A percentile compares a stretch with the other conserved stretches of the same genome.
Evolutionary conservation across 2,329 filamentous ascomycete species (phyloP).

Genomic region (Pseudocercospora macadamiae): DNA sequence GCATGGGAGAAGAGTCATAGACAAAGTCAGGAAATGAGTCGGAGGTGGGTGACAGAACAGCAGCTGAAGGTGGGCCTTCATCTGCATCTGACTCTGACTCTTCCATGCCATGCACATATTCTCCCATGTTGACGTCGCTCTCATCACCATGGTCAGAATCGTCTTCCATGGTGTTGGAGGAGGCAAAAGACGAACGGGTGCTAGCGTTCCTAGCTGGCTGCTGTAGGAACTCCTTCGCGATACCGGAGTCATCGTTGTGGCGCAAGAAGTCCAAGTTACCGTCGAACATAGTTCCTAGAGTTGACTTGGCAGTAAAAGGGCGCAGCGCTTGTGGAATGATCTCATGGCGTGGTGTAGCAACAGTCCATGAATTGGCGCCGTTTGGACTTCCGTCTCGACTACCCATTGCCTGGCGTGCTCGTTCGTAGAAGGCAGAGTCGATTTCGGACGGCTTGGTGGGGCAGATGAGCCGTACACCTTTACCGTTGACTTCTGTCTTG

Average conservation of each 20-base stretch:
- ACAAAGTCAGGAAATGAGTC: constrained; percentile 18
- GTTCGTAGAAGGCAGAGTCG: constrained; percentile 36
- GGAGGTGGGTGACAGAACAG: constrained; percentile 41
- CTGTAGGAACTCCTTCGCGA: constrained; percentile 43
- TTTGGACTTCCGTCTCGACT: constrained; percentile 37
- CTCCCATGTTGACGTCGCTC: constrained; percentile 32
- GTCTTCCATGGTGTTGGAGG: constrained; percentile 49
- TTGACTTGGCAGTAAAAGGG: constrained; percentile 39
- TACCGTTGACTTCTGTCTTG: constrained; percentile 24
- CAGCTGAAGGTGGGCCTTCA: constrained; percentile 51
- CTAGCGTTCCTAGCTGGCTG: constrained; percentile 39
- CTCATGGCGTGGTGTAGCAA: constrained; percentile 25
- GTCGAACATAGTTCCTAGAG: constrained; percentile 38
- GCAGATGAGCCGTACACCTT: constrained; percentile 27
- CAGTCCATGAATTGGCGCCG: constrained; percentile 29
- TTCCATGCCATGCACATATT: constrained; percentile 31
- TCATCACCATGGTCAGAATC: constrained; percentile 13
- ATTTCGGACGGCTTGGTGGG: constrained; percentile 24
- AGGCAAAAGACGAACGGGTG: constrained; percentile 53
- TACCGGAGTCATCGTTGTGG: constrained; percentile 62
- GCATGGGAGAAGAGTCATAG: constrained; percentile 23
- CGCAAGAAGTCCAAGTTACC: constrained; percentile 67
- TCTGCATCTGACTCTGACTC: constrained; percentile 30
- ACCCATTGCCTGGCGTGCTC: constrained; percentile 29
- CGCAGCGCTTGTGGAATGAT: constrained; percentile 29